Evolutionary conservation across 192 early-diverging fungal species (phyloP).

Genomic region (Umbelopsis sp.): DNA sequence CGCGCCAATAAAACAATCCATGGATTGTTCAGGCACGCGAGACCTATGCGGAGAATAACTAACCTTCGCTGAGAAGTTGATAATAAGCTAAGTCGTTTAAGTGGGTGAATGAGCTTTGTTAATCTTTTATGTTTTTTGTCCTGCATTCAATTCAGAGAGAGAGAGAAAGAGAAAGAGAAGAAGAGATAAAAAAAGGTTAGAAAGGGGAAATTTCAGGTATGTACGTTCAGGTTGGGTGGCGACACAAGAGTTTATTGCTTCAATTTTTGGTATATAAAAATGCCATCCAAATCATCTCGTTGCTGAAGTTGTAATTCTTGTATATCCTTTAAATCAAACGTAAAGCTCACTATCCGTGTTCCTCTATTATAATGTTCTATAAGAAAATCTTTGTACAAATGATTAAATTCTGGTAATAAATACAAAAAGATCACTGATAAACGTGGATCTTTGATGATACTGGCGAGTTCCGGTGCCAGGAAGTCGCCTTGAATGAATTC

Average conservation of each 20-base stretch:
- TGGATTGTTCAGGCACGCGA: not conserved
- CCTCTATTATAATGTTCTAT: conserved; percentile 45
- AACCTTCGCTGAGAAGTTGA: conserved; percentile 2
- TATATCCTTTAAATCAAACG: conserved; percentile 55
- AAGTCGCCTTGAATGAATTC: conserved; percentile 45
- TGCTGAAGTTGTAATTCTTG: conserved; percentile 37
- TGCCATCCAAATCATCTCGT: conserved; percentile 47
- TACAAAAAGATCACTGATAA: conserved; percentile 53
- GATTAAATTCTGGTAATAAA: conserved; percentile 50
- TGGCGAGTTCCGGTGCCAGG: conserved; percentile 31
- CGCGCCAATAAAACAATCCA: no score
- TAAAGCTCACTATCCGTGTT: conserved; percentile 50
- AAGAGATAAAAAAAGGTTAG: conserved; percentile 4
- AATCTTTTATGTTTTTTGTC: conserved; percentile 16
- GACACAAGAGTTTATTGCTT: conserved; percentile 18
- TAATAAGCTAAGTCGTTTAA: not conserved
- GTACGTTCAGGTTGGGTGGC: not conserved
- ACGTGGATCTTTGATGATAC: conserved; percentile 34
- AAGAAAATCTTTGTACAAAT: conserved; percentile 47
- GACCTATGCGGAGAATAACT: not conserved
- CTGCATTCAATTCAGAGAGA: not conserved
- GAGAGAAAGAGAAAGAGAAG: not conserved
- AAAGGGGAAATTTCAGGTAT: not conserved
- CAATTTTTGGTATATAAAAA: conserved; percentile 50
- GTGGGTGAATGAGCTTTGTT: conserved; percentile 3